phyloP scores from a whole-genome alignment of 345 rosid genomes.

The Iberis pinnata region DNA sequence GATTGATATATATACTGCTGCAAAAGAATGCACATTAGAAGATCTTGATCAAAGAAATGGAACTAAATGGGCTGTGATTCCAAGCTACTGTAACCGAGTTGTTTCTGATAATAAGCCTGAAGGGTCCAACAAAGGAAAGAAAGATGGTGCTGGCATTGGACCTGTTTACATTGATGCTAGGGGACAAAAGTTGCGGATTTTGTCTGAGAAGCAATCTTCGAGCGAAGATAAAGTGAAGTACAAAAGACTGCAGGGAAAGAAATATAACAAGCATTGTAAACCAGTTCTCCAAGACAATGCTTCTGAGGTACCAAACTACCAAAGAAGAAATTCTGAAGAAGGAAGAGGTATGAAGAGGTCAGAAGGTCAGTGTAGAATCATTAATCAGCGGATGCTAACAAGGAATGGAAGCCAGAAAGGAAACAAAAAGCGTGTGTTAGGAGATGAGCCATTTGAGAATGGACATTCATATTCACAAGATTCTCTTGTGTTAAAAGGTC shows the following conservation, averaged over 20 bases:
- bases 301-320: constrained; percentile 42
- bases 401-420: constrained; percentile 40
- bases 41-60: constrained; percentile 35
- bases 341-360: constrained; percentile 21
- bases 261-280: no score
- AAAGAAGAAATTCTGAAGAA: not conserved
- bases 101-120: constrained; percentile 31
- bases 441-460: constrained; percentile 42
- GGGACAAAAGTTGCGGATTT: constrained; percentile 77
- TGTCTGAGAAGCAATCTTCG: constrained; percentile 54
- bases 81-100: constrained; percentile 50
- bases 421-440: no score
- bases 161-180: constrained; percentile 79
- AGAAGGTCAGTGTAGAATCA: constrained; percentile 32
- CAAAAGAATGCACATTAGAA: constrained; percentile 42
- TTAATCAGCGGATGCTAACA: constrained; percentile 44
- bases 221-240: constrained; percentile 31
- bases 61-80: constrained; percentile 26
- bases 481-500: constrained; percentile 32
- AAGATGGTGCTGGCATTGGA: constrained; percentile 46
- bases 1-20: constrained; percentile 67
- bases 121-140: constrained; percentile 33
- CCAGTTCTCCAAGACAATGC: constrained; percentile 41
- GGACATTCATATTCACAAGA: constrained; percentile 33
- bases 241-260: no score